Evolutionary conservation across 73 alveolate species (phyloP), one percentile per base, ranked within the genome.

Genomic region (Symbiodinium pilosum): DNA sequence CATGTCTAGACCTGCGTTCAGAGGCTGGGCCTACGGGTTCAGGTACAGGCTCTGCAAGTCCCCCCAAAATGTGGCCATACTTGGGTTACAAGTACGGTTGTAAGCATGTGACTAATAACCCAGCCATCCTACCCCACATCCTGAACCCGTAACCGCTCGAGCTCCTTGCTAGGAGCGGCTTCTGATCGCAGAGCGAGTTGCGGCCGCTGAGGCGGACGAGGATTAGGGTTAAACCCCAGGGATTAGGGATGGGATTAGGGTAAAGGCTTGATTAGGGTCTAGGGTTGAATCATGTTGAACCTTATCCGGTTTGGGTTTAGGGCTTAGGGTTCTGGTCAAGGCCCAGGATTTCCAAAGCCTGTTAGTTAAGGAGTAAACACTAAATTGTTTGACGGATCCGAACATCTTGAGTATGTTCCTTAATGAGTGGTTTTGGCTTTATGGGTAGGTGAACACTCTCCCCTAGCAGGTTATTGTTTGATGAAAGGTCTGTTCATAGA

Each of bases 121-220:
- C 77, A 16, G 21, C 8, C 11, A 28, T 34, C 77, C 77, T 4
- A 59, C 8, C 30, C 77, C 77, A 69, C 4, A 28, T 43, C 84
- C 84, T 32, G 42, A 69, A 69, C 84, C 84, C 84, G 11, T 8
- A 21, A 39, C 59, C 43, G 16, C 56, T 38, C 14, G n/a, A 69
- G 2, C 12, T 4, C 24, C 38, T 8, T 18, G n/a, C 59, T 40
- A 36, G 56, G 56, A 91, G 88, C 51, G 54, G 51, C 88, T 91
- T 14, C 88, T 42, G 39, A 39, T 84, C 43, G 86, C 87, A 28
- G 97, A 91, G 97, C 97, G 97, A 39, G 87, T 91, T 51, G 97
- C 97, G 9, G 88, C 88, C 41, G 97, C 97, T 40, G 97, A 91
- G 43, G 97, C 97, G 52, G 88, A 56, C 5, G n/a, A 3, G 32